Percentiles rank a stretch among this genome's conserved stretches.
Evolutionary conservation across 2,329 filamentous ascomycete species (phyloP).

Genomic region (Lachnellula cervina): DNA sequence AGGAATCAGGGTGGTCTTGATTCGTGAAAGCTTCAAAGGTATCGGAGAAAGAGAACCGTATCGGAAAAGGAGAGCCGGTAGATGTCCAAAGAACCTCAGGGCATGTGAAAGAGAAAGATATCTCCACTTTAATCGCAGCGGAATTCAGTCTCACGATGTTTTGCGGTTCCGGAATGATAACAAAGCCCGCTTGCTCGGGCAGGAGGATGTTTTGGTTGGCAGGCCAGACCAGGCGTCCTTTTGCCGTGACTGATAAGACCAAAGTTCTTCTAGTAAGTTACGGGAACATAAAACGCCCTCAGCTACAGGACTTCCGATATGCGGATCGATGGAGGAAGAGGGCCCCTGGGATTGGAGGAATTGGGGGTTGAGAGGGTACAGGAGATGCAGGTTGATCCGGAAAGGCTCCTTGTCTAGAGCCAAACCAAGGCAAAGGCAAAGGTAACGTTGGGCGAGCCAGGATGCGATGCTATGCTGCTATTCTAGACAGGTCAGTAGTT

Average conservation of each 20-base stretch:
- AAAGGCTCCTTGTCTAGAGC: neutral
- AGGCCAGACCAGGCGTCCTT: neutral
- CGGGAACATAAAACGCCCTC: neutral
- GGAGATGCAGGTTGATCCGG: neutral
- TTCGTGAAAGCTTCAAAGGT: neutral
- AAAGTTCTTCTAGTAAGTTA: neutral
- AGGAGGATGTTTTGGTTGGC: slow-evolving; percentile 11
- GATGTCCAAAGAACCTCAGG: neutral
- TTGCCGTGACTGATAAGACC: slow-evolving; percentile 6
- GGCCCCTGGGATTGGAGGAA: neutral
- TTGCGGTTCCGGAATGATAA: neutral
- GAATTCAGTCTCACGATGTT: no score
- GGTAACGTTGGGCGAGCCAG: neutral
- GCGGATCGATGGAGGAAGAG: neutral
- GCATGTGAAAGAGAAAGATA: slow-evolving; percentile 2
- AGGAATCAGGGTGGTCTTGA: neutral
- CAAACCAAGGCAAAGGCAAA: neutral
- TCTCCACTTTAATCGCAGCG: neutral
- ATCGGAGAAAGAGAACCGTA: slow-evolving; percentile 5
- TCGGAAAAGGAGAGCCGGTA: slow-evolving; percentile 5
- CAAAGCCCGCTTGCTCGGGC: slow-evolving; percentile 3
- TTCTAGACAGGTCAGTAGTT: neutral
- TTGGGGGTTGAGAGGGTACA: neutral
- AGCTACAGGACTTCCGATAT: neutral
- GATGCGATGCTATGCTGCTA: no score